phyloP scores from a whole-genome alignment of 306 rosid species.

The Chamaecrista fasciculata region DNA sequence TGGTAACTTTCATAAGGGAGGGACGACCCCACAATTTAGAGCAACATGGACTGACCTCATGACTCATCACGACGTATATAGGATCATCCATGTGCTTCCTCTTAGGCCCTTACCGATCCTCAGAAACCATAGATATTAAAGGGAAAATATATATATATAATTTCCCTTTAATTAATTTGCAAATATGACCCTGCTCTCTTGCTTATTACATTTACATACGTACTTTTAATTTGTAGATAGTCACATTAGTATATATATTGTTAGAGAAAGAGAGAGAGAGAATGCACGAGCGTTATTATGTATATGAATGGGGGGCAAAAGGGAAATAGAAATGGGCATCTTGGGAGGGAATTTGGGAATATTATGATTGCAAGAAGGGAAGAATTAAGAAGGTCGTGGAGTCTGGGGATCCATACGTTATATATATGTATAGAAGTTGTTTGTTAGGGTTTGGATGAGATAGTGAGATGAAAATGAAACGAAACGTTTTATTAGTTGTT shows the following conservation, averaged over 20 bases:
- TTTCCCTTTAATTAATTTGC: conserved; percentile 16
- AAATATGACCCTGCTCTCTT: conserved; percentile 23
- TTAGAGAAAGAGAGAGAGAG: no score
- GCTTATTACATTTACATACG: conserved; percentile 22
- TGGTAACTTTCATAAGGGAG: conserved; percentile 40
- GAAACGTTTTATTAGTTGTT: conserved; percentile 13
- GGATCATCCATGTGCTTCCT: conserved; percentile 60
- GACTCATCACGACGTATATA: neutral
- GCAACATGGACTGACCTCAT: conserved; percentile 53
- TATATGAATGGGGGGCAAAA: neutral
- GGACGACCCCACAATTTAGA: conserved; percentile 36
- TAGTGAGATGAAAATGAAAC: no score
- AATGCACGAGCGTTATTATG: no score
- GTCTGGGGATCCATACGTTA: conserved; percentile 28
- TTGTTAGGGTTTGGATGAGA: conserved; percentile 29
- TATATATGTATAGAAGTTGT: no score
- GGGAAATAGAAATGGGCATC: neutral
- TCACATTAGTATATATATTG: conserved; percentile 17
- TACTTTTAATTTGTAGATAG: neutral
- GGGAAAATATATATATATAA: no score
- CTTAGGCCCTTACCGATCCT: conserved; percentile 34
- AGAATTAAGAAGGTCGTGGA: conserved; percentile 39
- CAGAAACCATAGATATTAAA: no score
- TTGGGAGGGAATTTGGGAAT: neutral
- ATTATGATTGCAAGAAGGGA: neutral